phyloP scores from a whole-genome alignment of 257 asterid genomes.

The Nicotiana paniculata region DNA sequence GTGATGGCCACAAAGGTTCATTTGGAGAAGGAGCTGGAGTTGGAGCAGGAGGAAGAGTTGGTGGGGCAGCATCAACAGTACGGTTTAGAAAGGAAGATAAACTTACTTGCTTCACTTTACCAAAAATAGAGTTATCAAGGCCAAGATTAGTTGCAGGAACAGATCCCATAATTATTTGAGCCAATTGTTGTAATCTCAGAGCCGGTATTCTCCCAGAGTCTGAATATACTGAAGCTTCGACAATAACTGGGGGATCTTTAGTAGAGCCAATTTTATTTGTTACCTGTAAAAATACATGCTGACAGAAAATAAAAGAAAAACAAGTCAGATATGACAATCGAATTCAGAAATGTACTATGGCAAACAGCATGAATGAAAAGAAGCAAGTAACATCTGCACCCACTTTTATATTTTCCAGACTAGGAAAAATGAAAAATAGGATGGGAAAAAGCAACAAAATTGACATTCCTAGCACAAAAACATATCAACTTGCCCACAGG shows the following conservation, averaged over 20 bases:
- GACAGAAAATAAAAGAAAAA: constrained; percentile 17
- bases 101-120: constrained; percentile 69
- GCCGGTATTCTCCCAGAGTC: constrained; percentile 33
- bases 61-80: constrained; percentile 39
- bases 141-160: constrained; percentile 63
- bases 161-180: constrained; percentile 44
- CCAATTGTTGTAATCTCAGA: constrained; percentile 66
- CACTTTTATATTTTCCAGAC: not conserved
- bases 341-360: not conserved
- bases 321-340: not conserved
- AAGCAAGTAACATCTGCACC: not conserved
- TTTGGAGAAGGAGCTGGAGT: constrained; percentile 23
- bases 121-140: constrained; percentile 64
- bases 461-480: not conserved
- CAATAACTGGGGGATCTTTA: constrained; percentile 61
- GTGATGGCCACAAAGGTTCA: constrained; percentile 25
- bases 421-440: not conserved
- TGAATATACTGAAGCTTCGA: constrained; percentile 66
- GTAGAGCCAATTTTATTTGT: constrained; percentile 71
- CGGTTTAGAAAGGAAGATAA: constrained; percentile 55
- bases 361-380: not conserved
- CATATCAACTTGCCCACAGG: not conserved
- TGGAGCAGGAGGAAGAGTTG: constrained; percentile 40
- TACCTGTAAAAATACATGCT: constrained; percentile 56
- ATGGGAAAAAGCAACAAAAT: not conserved